Base-by-base conservation (phyloP, 192 early-diverging fungal genomes). In the Entophlyctis luteolus region DNA sequence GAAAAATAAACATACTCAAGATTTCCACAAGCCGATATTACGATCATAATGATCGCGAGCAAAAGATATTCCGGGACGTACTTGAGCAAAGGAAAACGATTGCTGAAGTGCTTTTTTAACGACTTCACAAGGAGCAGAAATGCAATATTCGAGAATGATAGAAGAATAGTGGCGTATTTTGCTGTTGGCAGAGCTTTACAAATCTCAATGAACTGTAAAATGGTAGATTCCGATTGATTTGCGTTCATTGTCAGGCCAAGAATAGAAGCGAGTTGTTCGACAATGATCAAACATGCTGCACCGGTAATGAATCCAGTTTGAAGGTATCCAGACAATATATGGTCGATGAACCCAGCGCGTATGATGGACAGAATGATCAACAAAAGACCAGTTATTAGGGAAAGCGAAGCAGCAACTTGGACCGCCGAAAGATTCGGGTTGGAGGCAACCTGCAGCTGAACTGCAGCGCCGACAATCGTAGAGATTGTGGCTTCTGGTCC, bases 311-410 rank as follows among this genome's bases (percentile, higher is more conserved):
- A 63, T 22, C 60, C 60, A 0, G 60, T 63, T 63, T 63, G 60
- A 4, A 79, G 20, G 54, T 69, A 79, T 0, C 77, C 77, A 10
- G 68, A 65, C 12, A 81, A 34, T 36, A 79, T 65, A 55, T 78
- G 74, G 52, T 76, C 80, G 18, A 79, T n/a, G 58, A 79, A 79
- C 14, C 80, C 80, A 3, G 77, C 74, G 32, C 62, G 48, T 18
- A 77, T 22, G 1, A 75, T 3, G 1, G 69, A 70, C 6, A 79
- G 42, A 16, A 58, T 33, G 8, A 81, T 57, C 25, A 59, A 22
- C 20, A 76, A 33, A 1, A 75, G 23, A 4, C 80, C 80, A 27
- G 71, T 59, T 32, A 79, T 42, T 28, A 79, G 52, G 12, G 70
- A 67, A 25, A 77, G 69, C 0, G 39, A 28, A 35, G 60, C 37